Conservation (phyloP, 108 stramenopile species). For the Tribonema minus region DNA sequence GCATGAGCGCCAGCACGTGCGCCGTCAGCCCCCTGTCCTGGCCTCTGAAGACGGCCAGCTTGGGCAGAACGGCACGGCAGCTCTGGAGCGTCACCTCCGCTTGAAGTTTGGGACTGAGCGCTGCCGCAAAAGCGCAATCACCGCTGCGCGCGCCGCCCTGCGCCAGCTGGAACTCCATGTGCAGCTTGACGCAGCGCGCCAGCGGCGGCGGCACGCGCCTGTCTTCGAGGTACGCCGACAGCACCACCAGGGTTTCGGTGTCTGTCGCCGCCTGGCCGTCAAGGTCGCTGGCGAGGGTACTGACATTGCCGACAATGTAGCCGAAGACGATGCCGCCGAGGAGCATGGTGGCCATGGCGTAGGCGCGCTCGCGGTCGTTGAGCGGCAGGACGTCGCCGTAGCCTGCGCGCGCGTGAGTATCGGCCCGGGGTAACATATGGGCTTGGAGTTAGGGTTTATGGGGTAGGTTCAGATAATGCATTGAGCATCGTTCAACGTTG, state of each 20-base stretch:
- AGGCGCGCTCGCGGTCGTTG: slow-evolving; percentile 40
- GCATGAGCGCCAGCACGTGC: background rate
- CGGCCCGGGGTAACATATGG: background rate
- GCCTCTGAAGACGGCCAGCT: background rate
- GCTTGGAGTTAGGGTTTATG: background rate
- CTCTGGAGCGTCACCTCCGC: background rate
- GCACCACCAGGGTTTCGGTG: slow-evolving; percentile 43
- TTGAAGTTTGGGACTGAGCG: background rate
- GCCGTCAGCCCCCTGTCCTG: background rate
- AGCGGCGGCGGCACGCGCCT: background rate
- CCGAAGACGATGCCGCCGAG: slow-evolving; percentile 61
- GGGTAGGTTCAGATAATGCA: background rate
- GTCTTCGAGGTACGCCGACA: slow-evolving; percentile 51
- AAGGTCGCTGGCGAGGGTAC: slow-evolving; percentile 44
- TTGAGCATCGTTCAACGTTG: background rate
- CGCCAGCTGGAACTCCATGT: background rate
- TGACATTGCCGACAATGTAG: slow-evolving; percentile 60
- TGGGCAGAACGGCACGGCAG: background rate
- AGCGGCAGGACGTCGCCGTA: slow-evolving; percentile 52
- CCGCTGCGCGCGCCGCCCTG: background rate
- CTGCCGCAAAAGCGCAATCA: background rate
- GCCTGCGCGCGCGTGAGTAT: background rate
- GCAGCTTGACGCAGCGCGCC: background rate
- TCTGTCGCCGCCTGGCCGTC: slow-evolving; percentile 39
- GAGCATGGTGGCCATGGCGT: slow-evolving; percentile 55